Base-by-base conservation (phyloP, 352 stramenopile genomes). In the Phytopythium litorale region DNA sequence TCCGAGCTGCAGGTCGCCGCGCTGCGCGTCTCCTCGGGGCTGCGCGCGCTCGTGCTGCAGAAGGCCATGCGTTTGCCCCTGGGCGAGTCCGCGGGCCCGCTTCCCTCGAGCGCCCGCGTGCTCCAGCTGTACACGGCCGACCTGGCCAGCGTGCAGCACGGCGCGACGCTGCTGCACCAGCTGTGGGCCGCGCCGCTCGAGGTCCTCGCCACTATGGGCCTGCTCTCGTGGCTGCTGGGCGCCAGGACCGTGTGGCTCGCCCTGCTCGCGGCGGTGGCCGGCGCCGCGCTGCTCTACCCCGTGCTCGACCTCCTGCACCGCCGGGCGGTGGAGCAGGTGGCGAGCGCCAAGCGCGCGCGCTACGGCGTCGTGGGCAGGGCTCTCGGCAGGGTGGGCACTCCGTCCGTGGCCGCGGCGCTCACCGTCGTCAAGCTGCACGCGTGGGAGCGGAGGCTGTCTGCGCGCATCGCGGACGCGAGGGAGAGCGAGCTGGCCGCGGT, bases 361-460 rank as follows among this genome's bases (percentile, higher is more conserved):
- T 76, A 89, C 59, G 76, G 73, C 30, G 70, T 88, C 9, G 60
- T 87, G 32, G 77, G 70, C 21, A 79, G 91, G 38, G 77, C 92
- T 49, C 79, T 94, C 32, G 73, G 69, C 12, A 23, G 51, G 12
- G 51, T 56, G 28, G 51, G 51, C 8, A 56, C 51, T 2, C 15
- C 28, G 4, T 56, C 30, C 0, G 51, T 43, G n/a, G 51, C 51
- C 28, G 51, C 51, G 25, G 78, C 79, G 33, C 98, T 98, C 67
- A 82, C 92, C 53, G 96, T 97, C 58, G 94, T 98, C 68, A 99
- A 99, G 67, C 88, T 98, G 56, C 96, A 98, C 73, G 90, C 91
- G 11, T 98, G 91, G 92, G 96, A 99, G 70, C 62, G 71, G 52
- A 88, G 94, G 35, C 97, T 98, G 70, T 77, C 77, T 6, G 87